A percentile compares a stretch with the other conserved stretches of the same genome.
Conservation (phyloP, 441 rosid genomes). For the Adansonia grandidieri region DNA sequence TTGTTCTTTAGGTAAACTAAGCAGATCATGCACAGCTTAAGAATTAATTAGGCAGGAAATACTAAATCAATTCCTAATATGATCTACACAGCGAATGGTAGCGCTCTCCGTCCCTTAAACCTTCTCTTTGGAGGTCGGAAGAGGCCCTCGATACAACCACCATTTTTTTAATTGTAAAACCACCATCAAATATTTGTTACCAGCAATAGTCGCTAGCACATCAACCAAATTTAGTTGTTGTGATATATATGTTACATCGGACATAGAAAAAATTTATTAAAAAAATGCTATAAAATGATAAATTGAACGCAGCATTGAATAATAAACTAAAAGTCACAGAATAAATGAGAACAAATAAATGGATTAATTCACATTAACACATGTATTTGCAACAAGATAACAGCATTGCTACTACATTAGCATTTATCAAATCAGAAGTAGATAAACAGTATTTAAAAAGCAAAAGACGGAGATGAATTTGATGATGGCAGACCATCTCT, state of each 20-base stretch:
- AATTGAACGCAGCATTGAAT: background rate
- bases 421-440: background rate
- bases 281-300: background rate
- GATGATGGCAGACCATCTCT: background rate
- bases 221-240: background rate
- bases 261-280: background rate
- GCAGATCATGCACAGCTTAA: background rate
- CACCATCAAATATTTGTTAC: background rate
- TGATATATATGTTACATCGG: background rate
- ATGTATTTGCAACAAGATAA: constrained; percentile 3
- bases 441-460: background rate
- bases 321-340: background rate
- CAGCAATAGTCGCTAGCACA: background rate
- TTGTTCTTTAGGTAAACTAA: background rate
- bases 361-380: background rate
- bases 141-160: background rate
- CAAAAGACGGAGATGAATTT: background rate
- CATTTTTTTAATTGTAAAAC: background rate
- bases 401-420: background rate
- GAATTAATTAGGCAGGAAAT: background rate
- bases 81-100: background rate
- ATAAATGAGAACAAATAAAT: background rate
- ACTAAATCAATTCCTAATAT: background rate
- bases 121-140: background rate
- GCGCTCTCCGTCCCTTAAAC: background rate